Evolutionary conservation across 768 basidiomycete species (phyloP), one percentile per base, ranked within the genome.

Genomic region (Termitomyces sp.): DNA sequence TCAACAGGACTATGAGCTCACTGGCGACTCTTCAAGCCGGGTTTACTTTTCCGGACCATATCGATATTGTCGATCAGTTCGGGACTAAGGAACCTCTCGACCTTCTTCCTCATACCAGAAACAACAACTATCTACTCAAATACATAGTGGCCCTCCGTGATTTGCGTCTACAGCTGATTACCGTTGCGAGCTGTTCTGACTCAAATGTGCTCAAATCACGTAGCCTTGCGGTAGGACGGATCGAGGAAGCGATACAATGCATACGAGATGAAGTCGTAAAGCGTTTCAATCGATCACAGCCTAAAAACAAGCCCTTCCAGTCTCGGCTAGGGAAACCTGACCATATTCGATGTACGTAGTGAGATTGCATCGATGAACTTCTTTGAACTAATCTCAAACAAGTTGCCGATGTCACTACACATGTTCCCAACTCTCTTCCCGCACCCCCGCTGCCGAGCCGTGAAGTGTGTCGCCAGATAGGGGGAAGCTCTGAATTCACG

Each of bases 41-140:
- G 9, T 58, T 58, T 22, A 54, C n/a, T 11, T 58, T 58, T 24
- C 58, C 58, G 12, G 45, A 58, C 34, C 30, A 27, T n/a, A 53
- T 53, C 13, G 57, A 58, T 41, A 36, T 58, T 42, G 7, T 31
- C 13, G 58, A 54, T 42, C 15, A 37, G 11, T 24, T 24, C 36
- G 45, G 36, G 30, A 48, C 27, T 7, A 57, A 50, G 36, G 47
- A 50, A 2, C 47, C 57, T 1, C 41, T 57, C 30, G 57, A 57
- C 24, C 41, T 36, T 47, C 39, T 58, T 34, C 34, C 58, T 30
- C 44, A 44, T 39, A 58, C 58, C 34, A 53, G 45, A 24, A 33
- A 45, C 36, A 58, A 58, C 51, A 45, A 58, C 27, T 8, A 9
- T n/a, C 33, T 58, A 5, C 45, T 53, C 45, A n/a, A 11, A n/a